These are phyloP conservation scores for Lathyrus tuberosus DNA, from an alignment of 306 rosid genomes.

Conservation along the genomic window DNA sequence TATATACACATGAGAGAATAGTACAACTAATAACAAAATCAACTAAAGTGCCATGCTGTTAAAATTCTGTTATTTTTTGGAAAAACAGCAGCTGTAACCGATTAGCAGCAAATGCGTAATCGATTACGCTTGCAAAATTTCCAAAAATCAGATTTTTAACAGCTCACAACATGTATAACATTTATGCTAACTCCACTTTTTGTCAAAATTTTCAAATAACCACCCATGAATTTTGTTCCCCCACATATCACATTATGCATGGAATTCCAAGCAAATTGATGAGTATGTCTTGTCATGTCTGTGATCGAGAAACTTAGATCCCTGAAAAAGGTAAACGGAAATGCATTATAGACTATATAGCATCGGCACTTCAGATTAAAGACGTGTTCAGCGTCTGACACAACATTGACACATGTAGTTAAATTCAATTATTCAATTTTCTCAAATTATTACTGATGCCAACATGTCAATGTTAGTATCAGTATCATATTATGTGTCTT, in stretches of 20 bases:
- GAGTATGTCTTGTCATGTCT: slow-evolving; percentile 80
- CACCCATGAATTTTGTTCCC: slow-evolving; percentile 58
- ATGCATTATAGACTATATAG: background rate
- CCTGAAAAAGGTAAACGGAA: slow-evolving; percentile 36
- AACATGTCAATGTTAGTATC: no score
- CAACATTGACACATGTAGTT: background rate
- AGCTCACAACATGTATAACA: no score
- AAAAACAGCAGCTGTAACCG: no score
- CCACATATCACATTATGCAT: slow-evolving; percentile 93
- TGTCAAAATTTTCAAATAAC: slow-evolving; percentile 51
- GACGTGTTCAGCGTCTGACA: background rate
- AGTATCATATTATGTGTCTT: background rate
- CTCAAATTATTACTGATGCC: no score
- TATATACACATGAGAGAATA: no score
- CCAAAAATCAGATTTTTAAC: no score
- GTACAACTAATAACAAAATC: no score
- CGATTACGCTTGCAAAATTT: no score
- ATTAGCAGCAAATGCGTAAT: no score
- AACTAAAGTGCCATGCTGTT: no score
- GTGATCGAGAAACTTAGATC: slow-evolving; percentile 50
- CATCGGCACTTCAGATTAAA: background rate
- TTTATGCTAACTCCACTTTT: slow-evolving; percentile 52
- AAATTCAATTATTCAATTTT: no score
- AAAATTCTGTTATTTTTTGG: no score
- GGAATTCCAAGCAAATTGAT: slow-evolving; percentile 86